A percentile compares a stretch with the other conserved stretches of the same genome.
Conservation (phyloP, 1,139 yeast species). For the Lodderomyces beijingensis region DNA sequence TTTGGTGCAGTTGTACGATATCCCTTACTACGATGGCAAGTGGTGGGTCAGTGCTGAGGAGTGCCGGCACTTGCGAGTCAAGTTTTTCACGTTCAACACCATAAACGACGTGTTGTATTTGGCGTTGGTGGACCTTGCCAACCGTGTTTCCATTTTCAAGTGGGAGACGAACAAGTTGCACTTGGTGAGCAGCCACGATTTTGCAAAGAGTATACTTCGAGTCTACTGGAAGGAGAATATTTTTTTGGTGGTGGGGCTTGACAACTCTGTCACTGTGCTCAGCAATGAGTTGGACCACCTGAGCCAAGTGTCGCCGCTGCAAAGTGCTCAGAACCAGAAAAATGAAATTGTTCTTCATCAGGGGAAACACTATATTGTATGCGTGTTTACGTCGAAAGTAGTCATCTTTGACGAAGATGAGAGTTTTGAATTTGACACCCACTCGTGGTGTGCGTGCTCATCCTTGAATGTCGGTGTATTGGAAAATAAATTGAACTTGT, state of each 20-base stretch:
- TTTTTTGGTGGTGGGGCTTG: conserved; percentile 7
- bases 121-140: conserved; percentile 11
- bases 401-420: conserved; percentile 6
- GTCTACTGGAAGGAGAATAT: conserved; percentile 13
- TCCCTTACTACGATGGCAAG: conserved; percentile 5
- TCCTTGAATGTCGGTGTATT: conserved; percentile 11
- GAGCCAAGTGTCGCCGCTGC: conserved; percentile 2
- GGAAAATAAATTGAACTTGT: conserved; percentile 7
- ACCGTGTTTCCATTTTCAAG: conserved; percentile 18
- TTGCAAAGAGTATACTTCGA: conserved; percentile 4
- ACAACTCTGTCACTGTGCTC: conserved; percentile 7
- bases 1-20: conserved; percentile 22
- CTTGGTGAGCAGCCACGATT: conserved; percentile 3
- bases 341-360: conserved; percentile 5
- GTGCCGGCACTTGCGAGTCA: conserved; percentile 22
- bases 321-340: conserved; percentile 8
- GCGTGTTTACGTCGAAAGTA: conserved; percentile 10
- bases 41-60: conserved; percentile 17
- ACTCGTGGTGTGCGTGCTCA: conserved; percentile 6
- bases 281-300: conserved; percentile 4
- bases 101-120: conserved; percentile 9
- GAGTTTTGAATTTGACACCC: conserved; percentile 6
- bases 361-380: conserved; percentile 5
- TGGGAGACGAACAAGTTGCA: conserved; percentile 11
- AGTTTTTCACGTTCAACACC: conserved; percentile 25